A percentile compares a stretch with the other conserved stretches of the same genome.
Conservation (phyloP, 2,329 filamentous ascomycete species). For the Pestalotiopsis sp. region DNA sequence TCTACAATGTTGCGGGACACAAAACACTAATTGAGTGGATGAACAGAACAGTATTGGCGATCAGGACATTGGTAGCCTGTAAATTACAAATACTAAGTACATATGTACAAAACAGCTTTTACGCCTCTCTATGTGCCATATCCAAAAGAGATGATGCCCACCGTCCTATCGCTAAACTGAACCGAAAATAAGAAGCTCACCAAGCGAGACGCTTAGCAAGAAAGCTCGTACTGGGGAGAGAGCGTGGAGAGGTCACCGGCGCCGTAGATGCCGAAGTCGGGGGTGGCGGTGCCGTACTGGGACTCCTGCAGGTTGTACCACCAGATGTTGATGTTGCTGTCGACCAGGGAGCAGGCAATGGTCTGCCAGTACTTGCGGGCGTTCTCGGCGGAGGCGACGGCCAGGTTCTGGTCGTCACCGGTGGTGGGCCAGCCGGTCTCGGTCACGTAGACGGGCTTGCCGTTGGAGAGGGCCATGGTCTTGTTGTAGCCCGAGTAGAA, state of each 20-base stretch:
- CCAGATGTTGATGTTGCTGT: constrained; percentile 33
- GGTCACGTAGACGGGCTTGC: constrained; percentile 49
- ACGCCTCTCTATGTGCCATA: constrained; percentile 5
- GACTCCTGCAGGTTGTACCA: constrained; percentile 40
- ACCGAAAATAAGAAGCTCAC: not conserved
- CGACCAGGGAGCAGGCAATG: constrained; percentile 31
- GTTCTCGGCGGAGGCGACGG: constrained; percentile 49
- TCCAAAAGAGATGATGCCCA: not conserved
- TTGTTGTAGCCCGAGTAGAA: constrained; percentile 43
- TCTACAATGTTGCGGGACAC: not conserved
- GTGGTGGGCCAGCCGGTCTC: constrained; percentile 61
- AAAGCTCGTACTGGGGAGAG: constrained; percentile 31
- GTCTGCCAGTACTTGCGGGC: constrained; percentile 39
- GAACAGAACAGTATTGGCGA: not conserved
- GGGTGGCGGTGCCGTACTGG: constrained; percentile 33
- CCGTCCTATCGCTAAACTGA: constrained; percentile 1
- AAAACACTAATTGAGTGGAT: not conserved
- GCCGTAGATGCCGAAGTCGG: constrained; percentile 38
- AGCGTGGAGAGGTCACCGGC: constrained; percentile 33
- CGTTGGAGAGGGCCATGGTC: constrained; percentile 40
- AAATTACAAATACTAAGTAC: not conserved
- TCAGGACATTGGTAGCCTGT: not conserved
- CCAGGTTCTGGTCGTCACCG: constrained; percentile 45
- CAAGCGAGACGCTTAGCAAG: constrained; percentile 22
- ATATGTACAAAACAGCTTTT: constrained; percentile 1